Evolutionary conservation across 2,329 filamentous ascomycete species (phyloP).

Genomic region (Verticillium longisporum): DNA sequence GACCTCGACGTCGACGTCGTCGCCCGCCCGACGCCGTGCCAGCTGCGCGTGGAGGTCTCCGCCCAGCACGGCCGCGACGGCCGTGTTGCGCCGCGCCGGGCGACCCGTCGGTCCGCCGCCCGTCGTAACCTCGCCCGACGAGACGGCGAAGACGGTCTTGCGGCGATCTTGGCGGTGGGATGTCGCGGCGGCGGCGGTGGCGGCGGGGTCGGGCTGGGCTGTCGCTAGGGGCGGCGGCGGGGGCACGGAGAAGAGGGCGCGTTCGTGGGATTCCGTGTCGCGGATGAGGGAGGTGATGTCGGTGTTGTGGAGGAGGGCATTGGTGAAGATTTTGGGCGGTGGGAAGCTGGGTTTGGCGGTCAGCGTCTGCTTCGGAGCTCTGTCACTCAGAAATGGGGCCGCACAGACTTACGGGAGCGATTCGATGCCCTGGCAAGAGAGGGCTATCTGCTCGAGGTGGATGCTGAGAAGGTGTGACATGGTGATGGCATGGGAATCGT

Average conservation of each 20-base stretch:
- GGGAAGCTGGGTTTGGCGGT: conserved; percentile 58
- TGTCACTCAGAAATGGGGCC: too few species aligned
- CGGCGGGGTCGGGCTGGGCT: conserved; percentile 32
- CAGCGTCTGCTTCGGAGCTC: background rate
- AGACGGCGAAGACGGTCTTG: conserved; percentile 61
- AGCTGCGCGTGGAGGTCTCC: conserved; percentile 81
- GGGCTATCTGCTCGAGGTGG: conserved; percentile 70
- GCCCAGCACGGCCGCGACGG: conserved; percentile 83
- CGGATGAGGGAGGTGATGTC: conserved; percentile 94
- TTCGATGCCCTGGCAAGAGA: conserved; percentile 70
- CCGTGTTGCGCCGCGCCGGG: conserved; percentile 64
- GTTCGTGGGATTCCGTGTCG: conserved; percentile 90
- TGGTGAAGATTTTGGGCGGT: conserved; percentile 89
- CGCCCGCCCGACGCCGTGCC: conserved; percentile 39
- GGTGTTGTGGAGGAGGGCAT: conserved; percentile 77
- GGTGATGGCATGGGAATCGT: conserved; percentile 1
- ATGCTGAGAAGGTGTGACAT: conserved; percentile 62
- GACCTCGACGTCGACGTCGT: conserved; percentile 80
- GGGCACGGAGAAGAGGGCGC: conserved; percentile 88
- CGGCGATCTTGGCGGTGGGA: conserved; percentile 37
- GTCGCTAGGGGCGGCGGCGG: conserved; percentile 49
- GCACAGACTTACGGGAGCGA: conserved; percentile 56
- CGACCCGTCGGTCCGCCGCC: conserved; percentile 19
- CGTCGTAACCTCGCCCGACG: conserved; percentile 55
- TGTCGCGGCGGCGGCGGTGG: too few species aligned